Evolutionary conservation across 768 basidiomycete genomes (phyloP).

Genomic region (Russula sp.): DNA sequence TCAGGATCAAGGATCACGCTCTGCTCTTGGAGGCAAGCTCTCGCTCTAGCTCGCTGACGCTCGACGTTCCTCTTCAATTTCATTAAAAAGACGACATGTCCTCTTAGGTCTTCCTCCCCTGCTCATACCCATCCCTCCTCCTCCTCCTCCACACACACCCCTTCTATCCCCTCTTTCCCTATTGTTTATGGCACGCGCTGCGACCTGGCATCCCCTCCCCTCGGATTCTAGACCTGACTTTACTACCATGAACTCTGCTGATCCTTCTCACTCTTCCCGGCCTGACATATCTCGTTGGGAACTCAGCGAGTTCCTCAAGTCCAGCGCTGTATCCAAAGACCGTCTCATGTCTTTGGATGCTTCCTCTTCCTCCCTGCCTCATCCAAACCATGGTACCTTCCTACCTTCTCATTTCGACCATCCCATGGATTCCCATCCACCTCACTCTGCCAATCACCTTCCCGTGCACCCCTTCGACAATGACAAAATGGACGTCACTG

Average conservation of each 20-base stretch:
- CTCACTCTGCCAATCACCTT: slow-evolving; percentile 31
- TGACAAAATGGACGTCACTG: slow-evolving; percentile 51
- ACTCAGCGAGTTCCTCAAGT: slow-evolving; percentile 43
- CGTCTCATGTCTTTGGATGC: slow-evolving; percentile 39
- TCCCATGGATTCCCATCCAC: slow-evolving; percentile 31
- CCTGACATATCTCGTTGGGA: slow-evolving; percentile 36
- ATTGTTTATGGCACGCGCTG: slow-evolving; percentile 18
- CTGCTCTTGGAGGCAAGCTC: too few relatives aligned
- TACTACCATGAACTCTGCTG: slow-evolving; percentile 12
- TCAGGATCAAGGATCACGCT: neutral
- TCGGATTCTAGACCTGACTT: slow-evolving; percentile 27
- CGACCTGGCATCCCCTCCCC: slow-evolving; percentile 19
- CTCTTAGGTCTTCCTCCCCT: slow-evolving; percentile 16
- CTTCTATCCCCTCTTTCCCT: neutral
- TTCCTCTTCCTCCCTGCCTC: slow-evolving; percentile 37
- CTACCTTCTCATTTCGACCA: slow-evolving; percentile 42
- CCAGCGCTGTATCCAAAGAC: slow-evolving; percentile 33
- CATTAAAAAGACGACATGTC: slow-evolving; percentile 27
- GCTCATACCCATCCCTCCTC: slow-evolving; percentile 5
- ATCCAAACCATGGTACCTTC: slow-evolving; percentile 41
- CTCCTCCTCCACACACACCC: slow-evolving; percentile 17
- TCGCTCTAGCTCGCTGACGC: neutral
- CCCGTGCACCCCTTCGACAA: slow-evolving; percentile 40
- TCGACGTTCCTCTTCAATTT: slow-evolving; percentile 7
- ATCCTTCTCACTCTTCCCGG: slow-evolving; percentile 35